Evolutionary conservation across 192 early-diverging fungal species (phyloP).

Genomic region (Chytriomyces sp.): DNA sequence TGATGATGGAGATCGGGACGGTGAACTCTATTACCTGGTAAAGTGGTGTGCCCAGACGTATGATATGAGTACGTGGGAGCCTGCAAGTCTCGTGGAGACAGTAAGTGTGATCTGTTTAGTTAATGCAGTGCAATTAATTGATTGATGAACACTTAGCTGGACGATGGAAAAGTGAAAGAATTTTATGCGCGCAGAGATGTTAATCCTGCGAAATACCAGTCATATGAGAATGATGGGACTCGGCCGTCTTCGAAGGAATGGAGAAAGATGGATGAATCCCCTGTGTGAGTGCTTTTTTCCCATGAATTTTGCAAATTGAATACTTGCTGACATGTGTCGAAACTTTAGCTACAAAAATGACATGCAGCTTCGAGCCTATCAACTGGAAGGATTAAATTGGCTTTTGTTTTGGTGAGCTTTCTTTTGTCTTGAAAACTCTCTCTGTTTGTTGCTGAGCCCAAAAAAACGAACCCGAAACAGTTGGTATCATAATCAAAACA

Average conservation of each 20-base stretch:
- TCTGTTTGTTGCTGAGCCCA: not conserved
- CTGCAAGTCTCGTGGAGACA: slow-evolving; percentile 58
- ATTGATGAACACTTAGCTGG: slow-evolving; percentile 45
- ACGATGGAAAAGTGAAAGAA: slow-evolving; percentile 67
- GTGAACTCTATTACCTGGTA: slow-evolving; percentile 72
- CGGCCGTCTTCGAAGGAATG: slow-evolving; percentile 54
- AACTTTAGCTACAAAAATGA: slow-evolving; percentile 66
- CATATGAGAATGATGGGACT: slow-evolving; percentile 40
- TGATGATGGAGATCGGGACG: slow-evolving; percentile 77
- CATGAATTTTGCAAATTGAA: not conserved
- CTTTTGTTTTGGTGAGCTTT: slow-evolving; percentile 66
- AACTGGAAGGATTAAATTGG: slow-evolving; percentile 87
- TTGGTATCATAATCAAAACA: slow-evolving; percentile 74
- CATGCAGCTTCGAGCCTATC: slow-evolving; percentile 74
- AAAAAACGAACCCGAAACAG: slow-evolving; percentile 16
- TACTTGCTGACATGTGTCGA: not conserved
- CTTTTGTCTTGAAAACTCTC: slow-evolving; percentile 15
- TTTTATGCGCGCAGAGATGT: slow-evolving; percentile 68
- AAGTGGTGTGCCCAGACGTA: slow-evolving; percentile 79
- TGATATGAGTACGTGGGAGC: slow-evolving; percentile 78
- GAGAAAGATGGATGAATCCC: slow-evolving; percentile 67
- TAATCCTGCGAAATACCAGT: slow-evolving; percentile 52
- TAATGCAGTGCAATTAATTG: not conserved
- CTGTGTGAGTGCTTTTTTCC: slow-evolving; percentile 42
- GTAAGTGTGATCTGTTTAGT: slow-evolving; percentile 28